Conservation (phyloP, 805 yeast species). For the Jamesozyma lodderae region DNA sequence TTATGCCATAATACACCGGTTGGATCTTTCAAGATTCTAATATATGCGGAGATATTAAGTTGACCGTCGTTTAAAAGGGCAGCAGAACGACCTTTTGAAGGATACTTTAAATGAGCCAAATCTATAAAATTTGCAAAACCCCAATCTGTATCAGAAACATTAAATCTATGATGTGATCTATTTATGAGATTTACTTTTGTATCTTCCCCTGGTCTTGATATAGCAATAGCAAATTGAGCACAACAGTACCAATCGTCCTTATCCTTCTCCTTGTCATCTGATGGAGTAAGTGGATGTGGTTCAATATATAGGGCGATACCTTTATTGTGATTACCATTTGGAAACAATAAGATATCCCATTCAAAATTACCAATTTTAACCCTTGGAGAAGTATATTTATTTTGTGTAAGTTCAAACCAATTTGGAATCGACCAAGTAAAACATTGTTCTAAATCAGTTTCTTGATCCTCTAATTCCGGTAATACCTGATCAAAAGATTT, state of each 20-base stretch:
- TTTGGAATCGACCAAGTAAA: slow-evolving; percentile 45
- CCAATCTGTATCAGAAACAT: slow-evolving; percentile 79
- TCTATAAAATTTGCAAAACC: slow-evolving; percentile 80
- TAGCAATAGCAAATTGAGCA: slow-evolving; percentile 78
- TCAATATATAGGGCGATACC: slow-evolving; percentile 71
- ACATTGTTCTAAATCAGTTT: slow-evolving; percentile 26
- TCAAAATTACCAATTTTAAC: slow-evolving; percentile 53
- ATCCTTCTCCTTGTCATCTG: slow-evolving; percentile 15
- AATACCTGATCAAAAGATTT: slow-evolving; percentile 18
- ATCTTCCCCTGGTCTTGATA: slow-evolving; percentile 67
- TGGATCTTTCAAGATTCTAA: slow-evolving; percentile 72
- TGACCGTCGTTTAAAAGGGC: slow-evolving; percentile 42
- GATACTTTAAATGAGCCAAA: slow-evolving; percentile 37
- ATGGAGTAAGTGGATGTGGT: slow-evolving; percentile 37
- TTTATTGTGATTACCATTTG: slow-evolving; percentile 57
- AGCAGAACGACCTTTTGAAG: slow-evolving; percentile 31
- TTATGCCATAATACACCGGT: slow-evolving; percentile 95
- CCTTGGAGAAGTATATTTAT: slow-evolving; percentile 33
- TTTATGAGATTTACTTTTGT: slow-evolving; percentile 52
- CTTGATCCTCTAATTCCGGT: slow-evolving; percentile 17
- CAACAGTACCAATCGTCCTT: slow-evolving; percentile 73
- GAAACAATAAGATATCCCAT: slow-evolving; percentile 69
- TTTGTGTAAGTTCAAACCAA: slow-evolving; percentile 39
- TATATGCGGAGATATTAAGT: slow-evolving; percentile 66
- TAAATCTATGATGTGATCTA: slow-evolving; percentile 72